Evolutionary conservation across 768 basidiomycete species (phyloP), one percentile per base, ranked within the genome.

Genomic region (Leucocoprinus birnbaumii): DNA sequence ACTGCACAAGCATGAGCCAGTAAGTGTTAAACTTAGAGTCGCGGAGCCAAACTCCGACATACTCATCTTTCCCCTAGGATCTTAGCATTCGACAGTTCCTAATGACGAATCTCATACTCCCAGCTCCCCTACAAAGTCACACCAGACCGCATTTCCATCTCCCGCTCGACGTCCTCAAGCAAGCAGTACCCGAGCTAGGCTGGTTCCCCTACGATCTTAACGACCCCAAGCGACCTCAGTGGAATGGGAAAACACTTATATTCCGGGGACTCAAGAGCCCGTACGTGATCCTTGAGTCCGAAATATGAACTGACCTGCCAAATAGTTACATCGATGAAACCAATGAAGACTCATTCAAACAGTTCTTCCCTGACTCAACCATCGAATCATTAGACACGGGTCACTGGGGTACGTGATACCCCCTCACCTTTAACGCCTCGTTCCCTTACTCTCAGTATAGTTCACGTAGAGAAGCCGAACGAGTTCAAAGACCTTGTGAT

Each of bases 201-300:
- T 77, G 78, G 5, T 96, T 97, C 65, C 92, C 93, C 0, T 92
- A 87, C 62, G 69, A 67, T 35, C 58, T 63, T 44, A 50, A 60
- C 11, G 47, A 55, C 9, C 78, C 83, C 0, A 79, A 74, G 0
- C 80, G 84, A 53, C 70, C 70, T 14, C 68, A 58, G 3, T 86
- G 82, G 77, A 64, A 74, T 3, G 87, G 87, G 0, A 77, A 73
- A 40, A 82, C 87, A 0, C 68, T 95, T 14, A 86, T 91, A 59
- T 73, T 94, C 55, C 92, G 91, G 63, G 94, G 94, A 3, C 68
- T 71, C n/a, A 84, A 79, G 70, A 91, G 89, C 80, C 80, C 79
- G 81, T 90, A 49, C 51, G 82, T 74, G 16, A 16, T 3, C 22
- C 18, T 35, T 48, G 26, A 19, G 41, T 27, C 7, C 16, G 13